A percentile compares a stretch with the other conserved stretches of the same genome.
Conservation (phyloP, 2,329 filamentous ascomycete genomes). For the Stachybotrys elegans region DNA sequence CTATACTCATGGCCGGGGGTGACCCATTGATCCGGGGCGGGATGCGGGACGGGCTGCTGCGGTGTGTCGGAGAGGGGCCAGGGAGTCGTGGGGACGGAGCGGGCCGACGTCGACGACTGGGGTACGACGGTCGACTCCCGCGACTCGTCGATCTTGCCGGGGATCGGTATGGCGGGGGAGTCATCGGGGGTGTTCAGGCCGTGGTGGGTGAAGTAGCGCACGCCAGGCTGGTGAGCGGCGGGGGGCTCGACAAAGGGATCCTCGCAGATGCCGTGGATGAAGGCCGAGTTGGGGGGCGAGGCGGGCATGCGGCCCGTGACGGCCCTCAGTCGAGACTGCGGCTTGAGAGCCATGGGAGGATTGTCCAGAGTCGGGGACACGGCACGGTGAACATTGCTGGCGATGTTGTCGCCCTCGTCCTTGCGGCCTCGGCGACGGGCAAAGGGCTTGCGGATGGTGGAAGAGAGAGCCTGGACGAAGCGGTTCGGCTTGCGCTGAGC, state of each 20-base stretch:
- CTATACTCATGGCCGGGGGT: not conserved
- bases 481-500: slow-evolving; percentile 28
- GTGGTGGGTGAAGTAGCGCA: slow-evolving; percentile 25
- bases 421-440: slow-evolving; percentile 26
- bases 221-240: slow-evolving; percentile 14
- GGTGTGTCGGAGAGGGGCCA: slow-evolving; percentile 5
- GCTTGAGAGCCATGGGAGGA: slow-evolving; percentile 27
- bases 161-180: slow-evolving; percentile 30
- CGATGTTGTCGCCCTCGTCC: not conserved
- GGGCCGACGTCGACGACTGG: slow-evolving; percentile 7
- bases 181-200: slow-evolving; percentile 31
- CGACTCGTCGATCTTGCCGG: slow-evolving; percentile 21
- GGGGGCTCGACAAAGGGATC: slow-evolving; percentile 32
- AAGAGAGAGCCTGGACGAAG: slow-evolving; percentile 33
- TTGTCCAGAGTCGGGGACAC: slow-evolving; percentile 27
- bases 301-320: slow-evolving; percentile 18
- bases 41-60: slow-evolving; percentile 6
- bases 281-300: slow-evolving; percentile 22
- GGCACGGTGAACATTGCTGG: slow-evolving; percentile 10
- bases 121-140: slow-evolving; percentile 11
- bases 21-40: not conserved
- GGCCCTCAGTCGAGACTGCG: slow-evolving; percentile 17
- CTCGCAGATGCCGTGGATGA: slow-evolving; percentile 31
- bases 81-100: not conserved
- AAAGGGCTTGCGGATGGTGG: slow-evolving; percentile 34